Evolutionary conservation across 2,329 filamentous ascomycete species (phyloP).

Genomic region (Nigrospora sphaerica): DNA sequence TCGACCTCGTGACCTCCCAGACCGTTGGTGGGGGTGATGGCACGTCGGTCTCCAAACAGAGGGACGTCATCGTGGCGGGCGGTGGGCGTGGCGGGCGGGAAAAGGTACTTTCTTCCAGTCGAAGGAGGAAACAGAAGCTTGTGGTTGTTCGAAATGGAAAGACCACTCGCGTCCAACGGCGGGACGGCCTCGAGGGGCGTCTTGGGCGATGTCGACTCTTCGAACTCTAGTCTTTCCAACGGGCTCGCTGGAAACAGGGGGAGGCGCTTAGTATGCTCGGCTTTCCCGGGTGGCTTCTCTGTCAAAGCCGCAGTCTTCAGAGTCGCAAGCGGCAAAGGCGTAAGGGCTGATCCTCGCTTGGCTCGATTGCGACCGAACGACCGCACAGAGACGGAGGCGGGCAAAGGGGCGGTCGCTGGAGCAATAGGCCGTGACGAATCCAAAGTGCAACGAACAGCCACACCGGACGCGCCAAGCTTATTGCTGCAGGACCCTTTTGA

Average conservation of each 20-base stretch:
- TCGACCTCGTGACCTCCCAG: conserved; percentile 70
- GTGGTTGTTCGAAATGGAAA: conserved; percentile 67
- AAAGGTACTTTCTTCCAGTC: conserved; percentile 26
- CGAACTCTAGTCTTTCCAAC: conserved; percentile 46
- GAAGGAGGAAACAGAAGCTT: conserved; percentile 28
- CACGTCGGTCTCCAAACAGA: conserved; percentile 50
- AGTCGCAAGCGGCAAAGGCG: conserved; percentile 26
- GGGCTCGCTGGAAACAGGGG: conserved; percentile 53
- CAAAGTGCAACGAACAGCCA: conserved; percentile 8
- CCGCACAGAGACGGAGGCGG: conserved; percentile 20
- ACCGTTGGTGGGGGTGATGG: conserved; percentile 64
- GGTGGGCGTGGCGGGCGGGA: conserved; percentile 79
- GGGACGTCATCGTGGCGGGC: conserved; percentile 49
- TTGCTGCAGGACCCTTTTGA: conserved; percentile 12
- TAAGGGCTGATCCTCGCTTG: conserved; percentile 21
- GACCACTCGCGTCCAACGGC: conserved; percentile 71
- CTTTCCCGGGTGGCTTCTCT: conserved; percentile 25
- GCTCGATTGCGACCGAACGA: conserved; percentile 30
- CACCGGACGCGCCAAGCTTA: conserved; percentile 8
- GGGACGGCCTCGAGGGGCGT: conserved; percentile 72
- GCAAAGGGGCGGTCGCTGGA: conserved; percentile 23
- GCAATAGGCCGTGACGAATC: conserved; percentile 23
- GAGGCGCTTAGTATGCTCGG: conserved; percentile 45
- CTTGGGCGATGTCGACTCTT: conserved; percentile 51
- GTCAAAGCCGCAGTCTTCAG: conserved; percentile 10